Conservation (phyloP, 495 filamentous ascomycete genomes). For the Sordaria brevicollis region DNA sequence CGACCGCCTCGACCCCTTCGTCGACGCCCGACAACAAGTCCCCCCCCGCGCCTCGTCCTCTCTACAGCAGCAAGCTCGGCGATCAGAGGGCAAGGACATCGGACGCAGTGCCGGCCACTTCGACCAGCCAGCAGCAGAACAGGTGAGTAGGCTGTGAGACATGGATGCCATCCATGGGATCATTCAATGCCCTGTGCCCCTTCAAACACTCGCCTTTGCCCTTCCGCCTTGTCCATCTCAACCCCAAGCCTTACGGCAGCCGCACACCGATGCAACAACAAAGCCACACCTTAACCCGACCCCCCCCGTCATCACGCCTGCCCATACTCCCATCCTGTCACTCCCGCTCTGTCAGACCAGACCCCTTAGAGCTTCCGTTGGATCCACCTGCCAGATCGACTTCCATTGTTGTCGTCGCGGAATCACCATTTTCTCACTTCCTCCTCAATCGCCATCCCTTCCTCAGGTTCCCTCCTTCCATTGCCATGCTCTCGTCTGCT, state of each 20-base stretch:
- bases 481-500: neutral
- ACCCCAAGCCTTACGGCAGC: conserved; percentile 4
- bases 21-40: conserved; percentile 19
- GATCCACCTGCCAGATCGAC: neutral
- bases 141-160: too few relatives aligned
- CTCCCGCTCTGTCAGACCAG: too few relatives aligned
- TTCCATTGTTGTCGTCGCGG: neutral
- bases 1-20: conserved; percentile 11
- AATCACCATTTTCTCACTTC: neutral
- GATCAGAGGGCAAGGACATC: conserved; percentile 16
- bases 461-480: conserved; percentile 18
- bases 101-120: conserved; percentile 14
- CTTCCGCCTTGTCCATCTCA: conserved; percentile 9
- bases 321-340: neutral
- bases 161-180: too few relatives aligned
- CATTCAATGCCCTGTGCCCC: conserved; percentile 10
- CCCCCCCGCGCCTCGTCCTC: conserved; percentile 14
- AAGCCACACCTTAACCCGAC: conserved; percentile 3
- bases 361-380: neutral
- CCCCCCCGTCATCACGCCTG: neutral
- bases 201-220: conserved; percentile 3
- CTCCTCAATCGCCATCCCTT: neutral
- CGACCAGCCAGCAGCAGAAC: conserved; percentile 8
- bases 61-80: conserved; percentile 28
- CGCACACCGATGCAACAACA: conserved; percentile 9